Conservation (phyloP, 1,139 yeast species). For the Kodamaea alishanica region DNA sequence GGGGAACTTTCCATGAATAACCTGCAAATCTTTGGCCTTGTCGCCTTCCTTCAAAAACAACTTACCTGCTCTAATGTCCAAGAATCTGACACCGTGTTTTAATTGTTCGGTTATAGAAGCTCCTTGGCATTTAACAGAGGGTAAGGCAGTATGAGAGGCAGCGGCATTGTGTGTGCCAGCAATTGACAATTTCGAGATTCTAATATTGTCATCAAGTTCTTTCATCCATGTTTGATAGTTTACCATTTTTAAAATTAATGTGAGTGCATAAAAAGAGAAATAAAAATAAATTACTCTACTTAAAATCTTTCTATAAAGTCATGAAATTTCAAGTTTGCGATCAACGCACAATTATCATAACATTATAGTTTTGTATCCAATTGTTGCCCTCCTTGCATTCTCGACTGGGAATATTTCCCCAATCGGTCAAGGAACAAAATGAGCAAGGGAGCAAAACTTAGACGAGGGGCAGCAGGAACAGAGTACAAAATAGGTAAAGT, state of each 20-base stretch:
- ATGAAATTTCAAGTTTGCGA: too few relatives aligned
- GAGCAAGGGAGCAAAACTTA: too few relatives aligned
- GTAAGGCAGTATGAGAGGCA: conserved; percentile 70
- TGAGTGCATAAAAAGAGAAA: neutral
- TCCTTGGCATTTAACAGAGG: conserved; percentile 79
- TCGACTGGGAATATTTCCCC: too few relatives aligned
- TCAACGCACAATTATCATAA: too few relatives aligned
- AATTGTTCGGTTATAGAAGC: conserved; percentile 58
- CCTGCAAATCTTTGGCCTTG: conserved; percentile 55
- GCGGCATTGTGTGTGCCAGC: conserved; percentile 85
- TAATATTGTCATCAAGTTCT: conserved; percentile 49
- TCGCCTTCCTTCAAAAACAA: conserved; percentile 50
- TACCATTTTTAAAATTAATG: conserved; percentile 29
- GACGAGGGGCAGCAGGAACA: too few relatives aligned
- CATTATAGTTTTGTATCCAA: too few relatives aligned
- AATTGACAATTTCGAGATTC: conserved; percentile 53
- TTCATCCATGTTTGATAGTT: conserved; percentile 52
- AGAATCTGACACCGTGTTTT: conserved; percentile 67
- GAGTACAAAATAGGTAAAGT: too few relatives aligned
- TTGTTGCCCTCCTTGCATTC: too few relatives aligned
- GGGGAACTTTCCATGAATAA: conserved; percentile 75
- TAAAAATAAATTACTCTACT: neutral
- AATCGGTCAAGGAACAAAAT: too few relatives aligned
- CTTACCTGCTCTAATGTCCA: conserved; percentile 65
- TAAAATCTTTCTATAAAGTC: neutral